Conservation (phyloP, 75 land plant species). For the Gnetum montanum region DNA sequence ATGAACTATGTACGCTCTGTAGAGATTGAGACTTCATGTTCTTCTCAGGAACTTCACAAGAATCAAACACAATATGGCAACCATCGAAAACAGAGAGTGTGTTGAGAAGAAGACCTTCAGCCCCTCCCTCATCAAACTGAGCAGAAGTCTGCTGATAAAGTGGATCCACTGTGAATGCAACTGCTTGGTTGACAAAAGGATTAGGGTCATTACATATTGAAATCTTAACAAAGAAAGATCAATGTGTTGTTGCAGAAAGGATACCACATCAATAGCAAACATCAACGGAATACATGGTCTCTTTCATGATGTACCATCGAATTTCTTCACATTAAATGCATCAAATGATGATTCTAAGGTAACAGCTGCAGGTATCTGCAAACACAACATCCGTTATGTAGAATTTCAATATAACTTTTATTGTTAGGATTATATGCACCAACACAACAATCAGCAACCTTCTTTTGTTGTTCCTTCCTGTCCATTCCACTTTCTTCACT, state of each 20-base stretch:
- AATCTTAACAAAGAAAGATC: too few relatives aligned
- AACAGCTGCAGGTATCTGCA: constrained; percentile 56
- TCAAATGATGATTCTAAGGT: constrained; percentile 88
- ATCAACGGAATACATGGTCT: too few relatives aligned
- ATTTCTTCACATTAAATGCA: constrained; percentile 82
- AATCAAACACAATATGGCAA: constrained; percentile 86
- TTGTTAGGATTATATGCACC: not conserved
- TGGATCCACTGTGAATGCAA: constrained; percentile 90
- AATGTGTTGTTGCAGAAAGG: not conserved
- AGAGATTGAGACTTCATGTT: constrained; percentile 12
- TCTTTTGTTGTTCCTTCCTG: constrained; percentile 44
- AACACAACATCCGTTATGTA: too few relatives aligned
- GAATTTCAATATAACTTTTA: too few relatives aligned
- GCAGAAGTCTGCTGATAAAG: constrained; percentile 96
- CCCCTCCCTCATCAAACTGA: constrained; percentile 99
- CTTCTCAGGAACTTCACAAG: constrained; percentile 71
- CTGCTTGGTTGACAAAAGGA: constrained; percentile 34
- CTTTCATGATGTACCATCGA: constrained; percentile 69
- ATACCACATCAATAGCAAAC: not conserved
- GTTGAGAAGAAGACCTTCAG: constrained; percentile 83
- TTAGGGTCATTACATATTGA: not conserved
- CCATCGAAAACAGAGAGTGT: constrained; percentile 78
- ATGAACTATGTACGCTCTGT: constrained; percentile 12
- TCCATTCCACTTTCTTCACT: constrained; percentile 12
- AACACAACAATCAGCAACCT: constrained; percentile 23